Base-by-base conservation (phyloP, 2,329 filamentous ascomycete genomes). In the Beauveria bassiana region DNA sequence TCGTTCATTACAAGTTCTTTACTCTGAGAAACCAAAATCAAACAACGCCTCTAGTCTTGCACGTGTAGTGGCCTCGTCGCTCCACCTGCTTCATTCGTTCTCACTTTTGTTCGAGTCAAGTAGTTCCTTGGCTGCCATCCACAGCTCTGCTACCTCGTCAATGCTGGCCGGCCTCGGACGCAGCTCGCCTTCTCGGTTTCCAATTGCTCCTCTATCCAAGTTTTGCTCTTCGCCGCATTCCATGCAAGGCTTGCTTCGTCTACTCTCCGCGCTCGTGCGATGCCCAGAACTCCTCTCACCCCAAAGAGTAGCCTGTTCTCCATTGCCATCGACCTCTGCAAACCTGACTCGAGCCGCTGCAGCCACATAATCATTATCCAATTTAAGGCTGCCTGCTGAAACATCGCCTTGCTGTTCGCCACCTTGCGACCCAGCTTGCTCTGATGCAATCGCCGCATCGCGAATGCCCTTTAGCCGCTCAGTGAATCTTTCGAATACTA, bases 401-500 rank as follows among this genome's bases (percentile, higher is more conserved):
- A 16, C 20, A 20, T 49, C 50, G 31, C 50, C 50, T 59, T 26
- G 51, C 47, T 8, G 45, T 22, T 62, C 60, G 47, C 28, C 26
- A 4, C 47, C 24, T 45, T 31, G 52, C n/a, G 53, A 50, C 40
- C 20, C 60, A 18, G 14, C 16, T 45, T 40, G 24, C 16, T 62
- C 61, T 5, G 28, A 56, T 31, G 60, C 63, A 1, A 66, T 65
- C 45, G 61, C 56, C 18, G 61, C 62, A 59, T 69, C 68, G n/a
- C 67, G 68, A 56, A 75, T 72, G 1, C 66, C 70, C 52, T 70
- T 69, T 38, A 78, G 46, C 26, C 70, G 70, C 16, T 68, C 63
- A 3, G 73, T 75, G 62, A 80, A 78, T 46, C 72, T 70, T 67
- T 82, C 76, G 62, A 82, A 77, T 26, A 79, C 75, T 4, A 75